phyloP scores from a whole-genome alignment of 179 eudicot species.

The Spergularia azorica region DNA sequence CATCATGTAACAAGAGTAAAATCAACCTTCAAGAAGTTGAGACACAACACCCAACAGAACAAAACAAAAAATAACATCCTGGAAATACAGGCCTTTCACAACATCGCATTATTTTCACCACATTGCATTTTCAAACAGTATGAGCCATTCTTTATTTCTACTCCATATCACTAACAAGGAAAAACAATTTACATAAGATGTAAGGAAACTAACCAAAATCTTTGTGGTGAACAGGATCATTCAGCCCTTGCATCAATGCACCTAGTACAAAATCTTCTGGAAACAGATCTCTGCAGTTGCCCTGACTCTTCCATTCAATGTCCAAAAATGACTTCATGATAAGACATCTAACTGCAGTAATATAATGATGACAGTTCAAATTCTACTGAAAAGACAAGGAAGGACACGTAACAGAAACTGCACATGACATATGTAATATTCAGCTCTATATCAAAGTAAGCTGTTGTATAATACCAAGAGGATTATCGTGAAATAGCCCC shows the following conservation, averaged over 20 bases:
- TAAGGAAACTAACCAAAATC: conserved; percentile 75
- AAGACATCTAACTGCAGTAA: conserved; percentile 76
- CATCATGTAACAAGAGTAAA: neutral
- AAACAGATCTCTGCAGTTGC: conserved; percentile 50
- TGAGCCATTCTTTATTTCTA: neutral
- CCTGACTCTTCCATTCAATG: conserved; percentile 71
- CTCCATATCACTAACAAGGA: neutral
- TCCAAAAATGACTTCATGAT: conserved; percentile 96
- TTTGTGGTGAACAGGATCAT: conserved; percentile 97
- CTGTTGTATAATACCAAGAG: conserved; percentile 53
- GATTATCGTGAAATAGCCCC: conserved; percentile 91
- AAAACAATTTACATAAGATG: neutral
- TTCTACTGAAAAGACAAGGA: conserved; percentile 7
- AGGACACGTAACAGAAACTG: too few relatives aligned
- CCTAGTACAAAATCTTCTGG: conserved; percentile 77
- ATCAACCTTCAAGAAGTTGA: neutral
- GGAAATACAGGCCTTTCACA: too few relatives aligned
- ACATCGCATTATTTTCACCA: too few relatives aligned
- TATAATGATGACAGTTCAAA: conserved; percentile 2
- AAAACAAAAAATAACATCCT: neutral
- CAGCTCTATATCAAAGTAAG: conserved; percentile 12
- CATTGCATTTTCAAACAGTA: too few relatives aligned
- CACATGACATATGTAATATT: neutral
- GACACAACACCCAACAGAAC: neutral
- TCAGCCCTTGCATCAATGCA: conserved; percentile 78